Evolutionary conservation across 140 eudicot genomes (phyloP).

Genomic region (Cichorium intybus): DNA sequence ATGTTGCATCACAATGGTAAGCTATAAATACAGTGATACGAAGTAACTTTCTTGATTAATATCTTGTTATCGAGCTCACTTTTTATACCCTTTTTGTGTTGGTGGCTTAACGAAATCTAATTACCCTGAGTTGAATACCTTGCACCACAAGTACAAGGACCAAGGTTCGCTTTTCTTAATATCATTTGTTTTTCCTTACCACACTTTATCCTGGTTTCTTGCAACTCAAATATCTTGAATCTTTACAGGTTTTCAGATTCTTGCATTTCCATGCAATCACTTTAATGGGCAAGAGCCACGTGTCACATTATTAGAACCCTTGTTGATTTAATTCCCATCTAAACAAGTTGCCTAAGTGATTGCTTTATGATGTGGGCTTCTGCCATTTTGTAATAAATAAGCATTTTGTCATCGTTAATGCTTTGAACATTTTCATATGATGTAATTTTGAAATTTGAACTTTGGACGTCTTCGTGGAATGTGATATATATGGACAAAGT

Average conservation of each 20-base stretch:
- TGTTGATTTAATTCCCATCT: too few species aligned
- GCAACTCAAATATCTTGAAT: background rate
- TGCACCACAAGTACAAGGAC: constrained; percentile 70
- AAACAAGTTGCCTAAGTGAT: constrained; percentile 45
- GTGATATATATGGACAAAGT: constrained; percentile 5
- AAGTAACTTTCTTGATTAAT: background rate
- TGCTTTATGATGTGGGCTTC: background rate
- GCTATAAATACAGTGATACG: background rate
- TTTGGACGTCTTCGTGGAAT: background rate
- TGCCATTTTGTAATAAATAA: constrained; percentile 15
- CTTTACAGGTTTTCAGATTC: constrained; percentile 69
- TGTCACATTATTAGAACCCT: constrained; percentile 54
- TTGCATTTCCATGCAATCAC: constrained; percentile 92
- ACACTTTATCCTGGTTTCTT: background rate
- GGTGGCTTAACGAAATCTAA: constrained; percentile 74
- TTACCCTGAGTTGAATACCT: constrained; percentile 57
- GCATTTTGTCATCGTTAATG: constrained; percentile 3
- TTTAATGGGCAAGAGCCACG: constrained; percentile 88
- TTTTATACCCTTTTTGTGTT: background rate
- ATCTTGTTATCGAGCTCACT: background rate
- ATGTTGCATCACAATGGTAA: constrained; percentile 95
- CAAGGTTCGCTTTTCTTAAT: constrained; percentile 38
- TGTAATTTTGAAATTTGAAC: background rate
- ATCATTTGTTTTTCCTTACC: background rate
- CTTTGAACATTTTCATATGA: constrained; percentile 1